Conservation (phyloP, 164 flowering plant species). For the Stephania cephalantha region DNA sequence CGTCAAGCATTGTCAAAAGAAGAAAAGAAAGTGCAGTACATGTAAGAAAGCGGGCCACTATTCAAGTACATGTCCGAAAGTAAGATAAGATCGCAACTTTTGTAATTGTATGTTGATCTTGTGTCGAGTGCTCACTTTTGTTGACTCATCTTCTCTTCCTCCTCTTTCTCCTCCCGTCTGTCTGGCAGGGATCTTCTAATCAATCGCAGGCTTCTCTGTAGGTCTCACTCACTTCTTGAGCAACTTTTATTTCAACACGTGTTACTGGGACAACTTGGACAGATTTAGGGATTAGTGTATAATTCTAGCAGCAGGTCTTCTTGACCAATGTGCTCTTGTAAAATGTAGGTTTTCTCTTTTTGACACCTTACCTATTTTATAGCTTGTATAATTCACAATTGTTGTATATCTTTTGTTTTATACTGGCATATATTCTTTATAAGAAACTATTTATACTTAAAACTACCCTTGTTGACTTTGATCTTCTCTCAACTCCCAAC, state of each 20-base stretch:
- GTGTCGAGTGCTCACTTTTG: neutral
- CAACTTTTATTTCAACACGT: neutral
- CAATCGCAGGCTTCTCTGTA: neutral
- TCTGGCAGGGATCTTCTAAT: conserved; percentile 13
- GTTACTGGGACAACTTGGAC: neutral
- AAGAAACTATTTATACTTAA: neutral
- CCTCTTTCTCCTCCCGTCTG: neutral
- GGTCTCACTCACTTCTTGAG: conserved; percentile 3
- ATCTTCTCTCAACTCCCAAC: neutral
- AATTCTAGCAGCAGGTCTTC: neutral
- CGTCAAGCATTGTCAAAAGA: conserved; percentile 8
- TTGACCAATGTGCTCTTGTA: neutral
- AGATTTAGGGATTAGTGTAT: neutral
- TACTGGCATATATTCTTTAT: conserved; percentile 1
- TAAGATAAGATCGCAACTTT: neutral
- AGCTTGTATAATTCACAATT: neutral
- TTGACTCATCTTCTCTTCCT: neutral
- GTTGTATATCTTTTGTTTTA: neutral
- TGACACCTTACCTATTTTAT: neutral
- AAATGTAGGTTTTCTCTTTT: neutral
- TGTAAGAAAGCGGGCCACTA: conserved; percentile 18
- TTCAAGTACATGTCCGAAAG: conserved; percentile 18
- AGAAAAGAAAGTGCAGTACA: conserved; percentile 18
- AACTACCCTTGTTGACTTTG: neutral
- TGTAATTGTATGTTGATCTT: neutral